A percentile compares a stretch with the other conserved stretches of the same genome.
phyloP scores from a whole-genome alignment of 2,329 filamentous ascomycete species.

The Calcarisporium arbuscula region DNA sequence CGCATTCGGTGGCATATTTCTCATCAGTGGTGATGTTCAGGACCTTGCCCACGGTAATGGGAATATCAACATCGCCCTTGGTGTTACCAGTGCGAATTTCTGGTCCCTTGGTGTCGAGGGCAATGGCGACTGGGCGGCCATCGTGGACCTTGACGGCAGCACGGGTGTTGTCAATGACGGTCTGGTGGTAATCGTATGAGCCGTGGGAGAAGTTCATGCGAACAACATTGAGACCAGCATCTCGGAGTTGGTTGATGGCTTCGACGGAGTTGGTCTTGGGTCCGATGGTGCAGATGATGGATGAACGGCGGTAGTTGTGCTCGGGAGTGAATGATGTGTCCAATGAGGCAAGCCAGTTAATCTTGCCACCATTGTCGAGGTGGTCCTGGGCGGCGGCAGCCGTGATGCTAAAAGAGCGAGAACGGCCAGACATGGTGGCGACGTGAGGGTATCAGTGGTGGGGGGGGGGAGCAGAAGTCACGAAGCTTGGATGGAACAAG shows the following conservation, averaged over 20 bases:
- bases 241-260: slow-evolving; percentile 91
- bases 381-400: slow-evolving; percentile 73
- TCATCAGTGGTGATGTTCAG: slow-evolving; percentile 98
- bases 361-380: slow-evolving; percentile 67
- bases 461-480: slow-evolving; percentile 4
- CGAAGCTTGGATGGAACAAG: slow-evolving; percentile 1
- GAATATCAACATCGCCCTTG: slow-evolving; percentile 82
- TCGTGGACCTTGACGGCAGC: slow-evolving; percentile 70
- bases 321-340: slow-evolving; percentile 83
- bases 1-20: slow-evolving; percentile 74
- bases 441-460: slow-evolving; percentile 3
- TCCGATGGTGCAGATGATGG: slow-evolving; percentile 98
- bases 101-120: slow-evolving; percentile 67
- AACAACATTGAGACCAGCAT: slow-evolving; percentile 90
- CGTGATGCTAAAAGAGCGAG: slow-evolving; percentile 37
- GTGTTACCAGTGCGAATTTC: slow-evolving; percentile 59
- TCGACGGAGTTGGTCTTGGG: slow-evolving; percentile 98
- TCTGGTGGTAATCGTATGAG: slow-evolving; percentile 91
- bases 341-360: slow-evolving; percentile 62
- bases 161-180: slow-evolving; percentile 92
- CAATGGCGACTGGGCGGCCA: slow-evolving; percentile 90
- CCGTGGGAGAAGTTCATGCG: slow-evolving; percentile 97
- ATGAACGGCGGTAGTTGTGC: slow-evolving; percentile 90
- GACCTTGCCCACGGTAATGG: slow-evolving; percentile 75
- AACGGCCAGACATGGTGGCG: slow-evolving; percentile 26